Percentiles rank a stretch among this genome's conserved stretches.
Evolutionary conservation across 169 alveolate genomes (phyloP).

Genomic region (Eimeria brunetti): DNA sequence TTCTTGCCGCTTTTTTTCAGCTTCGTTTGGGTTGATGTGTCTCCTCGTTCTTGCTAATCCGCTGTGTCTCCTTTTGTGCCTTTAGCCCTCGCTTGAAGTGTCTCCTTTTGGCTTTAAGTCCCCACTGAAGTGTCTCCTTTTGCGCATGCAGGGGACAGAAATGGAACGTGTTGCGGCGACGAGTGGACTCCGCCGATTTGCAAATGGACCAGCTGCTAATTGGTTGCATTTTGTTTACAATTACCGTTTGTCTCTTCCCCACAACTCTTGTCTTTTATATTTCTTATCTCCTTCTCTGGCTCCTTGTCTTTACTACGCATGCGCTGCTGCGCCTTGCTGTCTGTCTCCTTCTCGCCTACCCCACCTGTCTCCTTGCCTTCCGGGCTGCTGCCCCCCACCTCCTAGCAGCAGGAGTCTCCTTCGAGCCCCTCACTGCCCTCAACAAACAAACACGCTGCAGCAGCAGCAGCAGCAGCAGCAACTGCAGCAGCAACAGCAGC

Average conservation of each 20-base stretch:
- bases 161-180: slow-evolving; percentile 80
- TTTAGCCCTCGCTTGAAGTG: neutral
- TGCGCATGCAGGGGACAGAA: slow-evolving; percentile 74
- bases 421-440: slow-evolving; percentile 36
- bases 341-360: slow-evolving; percentile 60
- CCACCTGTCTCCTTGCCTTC: slow-evolving; percentile 48
- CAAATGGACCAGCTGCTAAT: slow-evolving; percentile 79
- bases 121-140: neutral
- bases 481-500: neutral
- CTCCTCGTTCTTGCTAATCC: too few relatives aligned
- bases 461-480: slow-evolving; percentile 10
- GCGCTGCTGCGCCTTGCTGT: slow-evolving; percentile 47
- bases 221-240: slow-evolving; percentile 72
- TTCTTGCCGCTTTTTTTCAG: too few relatives aligned
- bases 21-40: too few relatives aligned
- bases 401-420: slow-evolving; percentile 58
- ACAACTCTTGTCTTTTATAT: slow-evolving; percentile 73
- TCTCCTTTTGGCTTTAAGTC: neutral
- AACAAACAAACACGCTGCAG: neutral
- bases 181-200: slow-evolving; percentile 80
- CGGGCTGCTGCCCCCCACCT: slow-evolving; percentile 49
- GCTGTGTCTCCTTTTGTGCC: neutral
- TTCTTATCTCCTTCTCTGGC: slow-evolving; percentile 73
- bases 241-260: slow-evolving; percentile 74
- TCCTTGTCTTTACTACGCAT: slow-evolving; percentile 45